Percentiles rank a stretch among this genome's conserved stretches.
Conservation (phyloP, 371 early-diverging fungal genomes). For the Mucor sp. region DNA sequence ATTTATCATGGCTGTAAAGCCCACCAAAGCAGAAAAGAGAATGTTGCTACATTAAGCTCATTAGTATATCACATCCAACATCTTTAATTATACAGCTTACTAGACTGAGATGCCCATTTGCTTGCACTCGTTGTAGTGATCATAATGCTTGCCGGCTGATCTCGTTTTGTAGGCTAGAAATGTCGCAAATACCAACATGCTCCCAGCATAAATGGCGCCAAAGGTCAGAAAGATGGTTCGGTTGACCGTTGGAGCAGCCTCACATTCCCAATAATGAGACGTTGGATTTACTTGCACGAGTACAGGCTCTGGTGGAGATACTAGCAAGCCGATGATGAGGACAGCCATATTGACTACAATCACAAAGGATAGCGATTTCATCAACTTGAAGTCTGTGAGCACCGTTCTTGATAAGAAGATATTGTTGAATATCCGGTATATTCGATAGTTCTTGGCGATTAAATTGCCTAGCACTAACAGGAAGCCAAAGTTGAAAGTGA, state of each 20-base stretch:
- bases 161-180: conserved; percentile 58
- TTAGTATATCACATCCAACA: no score
- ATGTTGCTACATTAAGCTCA: conserved; percentile 40
- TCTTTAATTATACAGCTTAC: conserved; percentile 35
- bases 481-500: conserved; percentile 51
- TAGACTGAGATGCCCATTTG: conserved; percentile 60
- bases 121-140: conserved; percentile 57
- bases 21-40: conserved; percentile 50
- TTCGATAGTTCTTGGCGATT: conserved; percentile 62
- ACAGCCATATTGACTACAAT: conserved; percentile 51
- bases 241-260: conserved; percentile 11
- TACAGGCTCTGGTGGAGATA: conserved; percentile 32
- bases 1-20: conserved; percentile 50
- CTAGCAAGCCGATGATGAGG: conserved; percentile 37
- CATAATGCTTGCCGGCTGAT: conserved; percentile 42
- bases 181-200: conserved; percentile 47
- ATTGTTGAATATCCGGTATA: conserved; percentile 62
- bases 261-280: conserved; percentile 48
- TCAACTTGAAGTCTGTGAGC: conserved; percentile 51
- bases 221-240: conserved; percentile 32
- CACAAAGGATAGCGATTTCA: conserved; percentile 48
- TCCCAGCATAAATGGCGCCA: conserved; percentile 34
- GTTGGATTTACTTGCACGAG: conserved; percentile 36
- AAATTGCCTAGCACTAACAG: conserved; percentile 55
- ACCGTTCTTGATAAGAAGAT: conserved; percentile 55